Base-by-base conservation (phyloP, 371 early-diverging fungal genomes). In the Capillidium rhysosporum region DNA sequence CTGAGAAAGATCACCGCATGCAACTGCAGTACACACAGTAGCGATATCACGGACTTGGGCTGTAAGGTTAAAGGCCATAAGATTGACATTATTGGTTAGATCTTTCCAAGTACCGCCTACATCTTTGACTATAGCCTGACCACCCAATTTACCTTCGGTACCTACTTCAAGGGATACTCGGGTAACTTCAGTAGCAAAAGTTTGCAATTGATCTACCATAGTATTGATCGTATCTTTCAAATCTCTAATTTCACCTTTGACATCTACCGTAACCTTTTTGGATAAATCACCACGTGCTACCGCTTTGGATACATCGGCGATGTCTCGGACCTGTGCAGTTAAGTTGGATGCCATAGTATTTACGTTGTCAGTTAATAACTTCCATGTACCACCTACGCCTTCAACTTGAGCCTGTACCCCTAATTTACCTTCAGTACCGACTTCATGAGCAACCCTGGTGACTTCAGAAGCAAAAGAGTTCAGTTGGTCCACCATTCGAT, bases 171-270 rank as follows among this genome's bases (percentile, higher is more conserved):
- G 57, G 5, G 76, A 70, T 0, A 80, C 77, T 16, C 73, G 70
- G 34, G 71, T 73, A 7, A 84, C 80, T 54, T 83, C 82, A 0
- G 71, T 68, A 0, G 78, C 78, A 65, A 79, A 79, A 0, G 66
- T 75, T 46, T 63, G 70, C 7, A 72, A 55, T 59, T 74, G 76
- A 52, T 75, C 78, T n/a, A 80, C 77, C 72, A 72, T 74, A 34
- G 61, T 63, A 49, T 74, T 74, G 48, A 74, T 70, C 0, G 72
- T 74, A 12, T 62, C 46, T 52, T 74, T 74, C 23, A 74, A 62
- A 5, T 69, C 72, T 34, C 56, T 55, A 59, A 74, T 68, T 51
- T 74, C 74, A 4, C 74, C 74, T 40, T 64, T 68, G 16, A 69
- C 66, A 34, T 64, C 60, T 14, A 69, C 67, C 0, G 66, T 63